These are phyloP conservation scores for Apiospora rasikravindrae DNA, from an alignment of 2,329 filamentous ascomycete species.

Conservation along the genomic window DNA sequence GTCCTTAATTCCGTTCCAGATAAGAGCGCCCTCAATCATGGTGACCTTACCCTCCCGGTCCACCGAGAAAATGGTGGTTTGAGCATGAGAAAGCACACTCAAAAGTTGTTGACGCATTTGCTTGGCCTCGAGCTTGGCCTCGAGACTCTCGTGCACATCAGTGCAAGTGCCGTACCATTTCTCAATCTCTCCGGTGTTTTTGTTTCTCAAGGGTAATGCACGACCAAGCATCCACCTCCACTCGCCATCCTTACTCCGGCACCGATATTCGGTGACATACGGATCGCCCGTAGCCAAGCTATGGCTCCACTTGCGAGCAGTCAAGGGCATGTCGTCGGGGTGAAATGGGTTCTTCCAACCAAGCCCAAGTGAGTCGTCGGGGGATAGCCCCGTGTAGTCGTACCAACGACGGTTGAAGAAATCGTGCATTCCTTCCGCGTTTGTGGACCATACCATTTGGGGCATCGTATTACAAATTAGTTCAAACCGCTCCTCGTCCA, in stretches of 20 bases:
- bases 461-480: slow-evolving; percentile 77
- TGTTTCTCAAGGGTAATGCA: slow-evolving; percentile 70
- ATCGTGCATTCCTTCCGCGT: slow-evolving; percentile 68
- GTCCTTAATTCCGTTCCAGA: slow-evolving; percentile 53
- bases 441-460: slow-evolving; percentile 76
- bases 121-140: slow-evolving; percentile 69
- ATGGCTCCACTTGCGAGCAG: slow-evolving; percentile 62
- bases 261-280: slow-evolving; percentile 75
- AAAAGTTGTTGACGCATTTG: slow-evolving; percentile 72
- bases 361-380: slow-evolving; percentile 65
- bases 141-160: slow-evolving; percentile 77
- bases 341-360: slow-evolving; percentile 72
- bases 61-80: slow-evolving; percentile 77
- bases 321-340: slow-evolving; percentile 68
- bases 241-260: slow-evolving; percentile 67
- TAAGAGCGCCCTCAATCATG: slow-evolving; percentile 72
- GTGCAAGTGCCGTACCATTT: slow-evolving; percentile 84
- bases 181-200: slow-evolving; percentile 69
- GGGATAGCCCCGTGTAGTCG: slow-evolving; percentile 73
- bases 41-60: slow-evolving; percentile 66
- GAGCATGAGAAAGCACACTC: slow-evolving; percentile 75
- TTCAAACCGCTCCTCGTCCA: slow-evolving; percentile 76
- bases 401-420: slow-evolving; percentile 83
- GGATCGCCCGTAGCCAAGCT: slow-evolving; percentile 70
- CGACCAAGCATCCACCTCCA: slow-evolving; percentile 82